phyloP scores from a whole-genome alignment of 2,329 filamentous ascomycete genomes.

The Pseudocercospora fuligena region DNA sequence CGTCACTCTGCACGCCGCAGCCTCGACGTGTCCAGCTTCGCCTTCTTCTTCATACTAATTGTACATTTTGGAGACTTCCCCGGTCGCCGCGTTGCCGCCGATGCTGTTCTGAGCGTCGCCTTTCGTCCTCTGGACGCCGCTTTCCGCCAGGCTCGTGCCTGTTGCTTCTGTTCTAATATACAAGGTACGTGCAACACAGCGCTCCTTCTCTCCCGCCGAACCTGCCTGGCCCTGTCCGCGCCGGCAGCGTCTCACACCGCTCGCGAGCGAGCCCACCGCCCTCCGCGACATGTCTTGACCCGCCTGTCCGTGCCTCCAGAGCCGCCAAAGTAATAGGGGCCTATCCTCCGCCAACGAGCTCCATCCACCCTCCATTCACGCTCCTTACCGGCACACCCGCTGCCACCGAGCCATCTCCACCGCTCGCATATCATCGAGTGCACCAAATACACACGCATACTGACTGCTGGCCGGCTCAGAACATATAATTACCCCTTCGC shows the following conservation, averaged over 20 bases:
- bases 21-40: neutral
- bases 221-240: neutral
- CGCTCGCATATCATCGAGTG: slow-evolving; percentile 26
- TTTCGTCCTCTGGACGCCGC: slow-evolving; percentile 18
- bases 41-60: neutral
- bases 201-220: slow-evolving; percentile 2
- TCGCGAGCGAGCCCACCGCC: neutral
- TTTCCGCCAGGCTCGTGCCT: slow-evolving; percentile 12
- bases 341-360: slow-evolving; percentile 9
- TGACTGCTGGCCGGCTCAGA: slow-evolving; percentile 42
- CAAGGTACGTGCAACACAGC: slow-evolving; percentile 11
- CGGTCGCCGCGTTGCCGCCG: slow-evolving; percentile 18
- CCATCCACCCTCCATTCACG: slow-evolving; percentile 19
- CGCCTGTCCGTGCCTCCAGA: slow-evolving; percentile 16
- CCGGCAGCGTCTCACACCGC: neutral
- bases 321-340: slow-evolving; percentile 12
- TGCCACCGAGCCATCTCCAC: slow-evolving; percentile 16
- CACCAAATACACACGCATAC: slow-evolving; percentile 25
- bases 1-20: slow-evolving; percentile 11
- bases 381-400: slow-evolving; percentile 15
- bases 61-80: slow-evolving; percentile 12
- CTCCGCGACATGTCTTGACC: slow-evolving; percentile 28
- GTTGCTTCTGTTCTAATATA: neutral
- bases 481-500: slow-evolving; percentile 32
- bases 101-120: slow-evolving; percentile 18